Evolutionary conservation across 1,284 basidiomycete species (phyloP).

Genomic region (Tylopilus sp.): DNA sequence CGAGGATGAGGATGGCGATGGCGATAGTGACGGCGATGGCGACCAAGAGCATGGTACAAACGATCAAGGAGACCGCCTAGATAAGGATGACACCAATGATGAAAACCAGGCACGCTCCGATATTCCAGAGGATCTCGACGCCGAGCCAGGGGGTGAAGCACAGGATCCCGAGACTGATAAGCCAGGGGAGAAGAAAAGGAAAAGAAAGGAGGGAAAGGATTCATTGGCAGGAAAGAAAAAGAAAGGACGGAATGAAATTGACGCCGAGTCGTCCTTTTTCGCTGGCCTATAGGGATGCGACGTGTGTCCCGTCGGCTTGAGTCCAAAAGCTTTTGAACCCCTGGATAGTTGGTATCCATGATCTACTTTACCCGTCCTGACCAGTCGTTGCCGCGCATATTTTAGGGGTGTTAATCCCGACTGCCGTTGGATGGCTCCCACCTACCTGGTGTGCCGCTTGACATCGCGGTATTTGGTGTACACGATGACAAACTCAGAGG

Average conservation of each 20-base stretch:
- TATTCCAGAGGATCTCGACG: neutral
- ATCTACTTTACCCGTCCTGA: too few relatives aligned
- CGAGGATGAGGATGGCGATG: slow-evolving; percentile 40
- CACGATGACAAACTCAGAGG: neutral
- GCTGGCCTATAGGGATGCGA: slow-evolving; percentile 51
- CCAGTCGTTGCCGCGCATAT: too few relatives aligned
- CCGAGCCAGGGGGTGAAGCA: slow-evolving; percentile 19
- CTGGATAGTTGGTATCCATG: too few relatives aligned
- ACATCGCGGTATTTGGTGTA: neutral
- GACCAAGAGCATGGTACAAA: slow-evolving; percentile 34
- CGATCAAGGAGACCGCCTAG: slow-evolving; percentile 42
- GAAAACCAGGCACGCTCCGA: slow-evolving; percentile 9
- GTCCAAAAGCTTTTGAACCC: neutral
- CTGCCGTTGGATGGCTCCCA: neutral
- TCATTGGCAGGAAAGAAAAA: slow-evolving; percentile 48
- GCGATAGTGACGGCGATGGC: slow-evolving; percentile 21
- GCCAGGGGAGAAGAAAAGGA: slow-evolving; percentile 52
- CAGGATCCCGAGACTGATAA: slow-evolving; percentile 40
- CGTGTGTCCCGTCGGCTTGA: neutral
- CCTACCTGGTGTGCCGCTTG: neutral
- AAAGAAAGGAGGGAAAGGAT: slow-evolving; percentile 55
- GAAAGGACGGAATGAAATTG: slow-evolving; percentile 57
- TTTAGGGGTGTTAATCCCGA: neutral
- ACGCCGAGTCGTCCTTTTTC: slow-evolving; percentile 66
- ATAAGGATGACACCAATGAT: slow-evolving; percentile 28